phyloP scores from a whole-genome alignment of 768 basidiomycete species.

The Amanita rubescens region DNA sequence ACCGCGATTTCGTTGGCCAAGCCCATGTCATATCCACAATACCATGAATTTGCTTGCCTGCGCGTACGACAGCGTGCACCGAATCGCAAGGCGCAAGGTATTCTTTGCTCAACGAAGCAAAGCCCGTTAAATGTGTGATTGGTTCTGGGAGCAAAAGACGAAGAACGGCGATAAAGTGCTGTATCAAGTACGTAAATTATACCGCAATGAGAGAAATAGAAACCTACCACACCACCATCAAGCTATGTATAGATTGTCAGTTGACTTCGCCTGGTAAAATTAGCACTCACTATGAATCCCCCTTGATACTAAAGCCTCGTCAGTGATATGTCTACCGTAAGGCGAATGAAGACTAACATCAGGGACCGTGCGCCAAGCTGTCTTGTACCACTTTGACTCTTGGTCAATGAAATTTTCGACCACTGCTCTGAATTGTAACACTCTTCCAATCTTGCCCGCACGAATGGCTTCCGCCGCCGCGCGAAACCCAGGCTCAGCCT shows the following conservation, averaged over 20 bases:
- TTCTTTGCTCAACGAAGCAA: constrained; percentile 61
- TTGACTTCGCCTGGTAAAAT: too few relatives aligned
- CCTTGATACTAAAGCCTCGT: constrained; percentile 53
- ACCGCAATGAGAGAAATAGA: too few relatives aligned
- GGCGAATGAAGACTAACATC: constrained; percentile 37
- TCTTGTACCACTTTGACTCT: constrained; percentile 71
- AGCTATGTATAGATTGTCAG: too few relatives aligned
- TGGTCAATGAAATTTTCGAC: constrained; percentile 48
- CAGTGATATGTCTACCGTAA: neutral
- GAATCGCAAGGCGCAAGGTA: constrained; percentile 79
- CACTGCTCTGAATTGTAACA: constrained; percentile 57
- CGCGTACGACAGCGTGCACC: constrained; percentile 48
- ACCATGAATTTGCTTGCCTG: constrained; percentile 20
- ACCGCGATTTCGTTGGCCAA: too few relatives aligned
- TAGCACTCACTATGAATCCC: constrained; percentile 65
- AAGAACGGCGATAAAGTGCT: constrained; percentile 65
- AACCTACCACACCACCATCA: too few relatives aligned
- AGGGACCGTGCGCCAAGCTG: constrained; percentile 77
- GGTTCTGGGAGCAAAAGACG: constrained; percentile 49
- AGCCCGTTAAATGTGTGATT: constrained; percentile 51
- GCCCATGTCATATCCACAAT: too few relatives aligned
- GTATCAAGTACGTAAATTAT: neutral
- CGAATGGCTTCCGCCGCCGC: constrained; percentile 41
- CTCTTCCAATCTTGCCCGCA: constrained; percentile 62
- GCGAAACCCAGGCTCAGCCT: constrained; percentile 54